Conservation (phyloP, 805 yeast genomes). For the Starmerella bombi region DNA sequence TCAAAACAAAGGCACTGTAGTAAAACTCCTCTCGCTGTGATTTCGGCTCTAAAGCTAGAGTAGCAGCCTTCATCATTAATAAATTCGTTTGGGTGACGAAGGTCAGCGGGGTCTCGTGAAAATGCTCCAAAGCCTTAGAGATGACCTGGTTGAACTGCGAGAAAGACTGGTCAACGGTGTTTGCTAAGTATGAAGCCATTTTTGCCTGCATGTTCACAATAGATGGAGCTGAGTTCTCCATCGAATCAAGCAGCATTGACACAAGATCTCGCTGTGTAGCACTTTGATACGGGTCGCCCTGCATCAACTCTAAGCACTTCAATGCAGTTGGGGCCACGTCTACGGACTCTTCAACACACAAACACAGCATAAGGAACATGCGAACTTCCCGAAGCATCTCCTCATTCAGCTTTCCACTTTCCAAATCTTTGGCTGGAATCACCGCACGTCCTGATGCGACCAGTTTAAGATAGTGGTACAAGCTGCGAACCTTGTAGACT, state of each 20-base stretch:
- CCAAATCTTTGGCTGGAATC: neutral
- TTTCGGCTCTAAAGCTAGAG: slow-evolving; percentile 1
- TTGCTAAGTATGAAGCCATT: neutral
- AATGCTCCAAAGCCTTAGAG: neutral
- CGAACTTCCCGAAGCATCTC: neutral
- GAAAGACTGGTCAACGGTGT: neutral
- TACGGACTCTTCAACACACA: neutral
- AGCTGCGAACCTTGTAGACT: neutral
- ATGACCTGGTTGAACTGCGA: neutral
- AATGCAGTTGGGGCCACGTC: neutral
- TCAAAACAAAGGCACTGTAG: neutral
- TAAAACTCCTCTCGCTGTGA: neutral
- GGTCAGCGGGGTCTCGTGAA: neutral
- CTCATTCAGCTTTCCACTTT: neutral
- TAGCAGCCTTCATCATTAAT: neutral
- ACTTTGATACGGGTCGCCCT: slow-evolving; percentile 4
- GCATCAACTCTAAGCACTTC: slow-evolving; percentile 5
- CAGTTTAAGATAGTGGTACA: neutral
- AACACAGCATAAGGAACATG: neutral
- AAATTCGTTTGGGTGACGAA: neutral
- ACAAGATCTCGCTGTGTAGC: slow-evolving; percentile 2
- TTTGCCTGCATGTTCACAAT: neutral
- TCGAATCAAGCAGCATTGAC: slow-evolving; percentile 2
- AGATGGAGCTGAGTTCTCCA: slow-evolving; percentile 1
- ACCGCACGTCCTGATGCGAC: neutral